Conservation (phyloP, 1,284 basidiomycete genomes). For the Leccinum subspadiceum region DNA sequence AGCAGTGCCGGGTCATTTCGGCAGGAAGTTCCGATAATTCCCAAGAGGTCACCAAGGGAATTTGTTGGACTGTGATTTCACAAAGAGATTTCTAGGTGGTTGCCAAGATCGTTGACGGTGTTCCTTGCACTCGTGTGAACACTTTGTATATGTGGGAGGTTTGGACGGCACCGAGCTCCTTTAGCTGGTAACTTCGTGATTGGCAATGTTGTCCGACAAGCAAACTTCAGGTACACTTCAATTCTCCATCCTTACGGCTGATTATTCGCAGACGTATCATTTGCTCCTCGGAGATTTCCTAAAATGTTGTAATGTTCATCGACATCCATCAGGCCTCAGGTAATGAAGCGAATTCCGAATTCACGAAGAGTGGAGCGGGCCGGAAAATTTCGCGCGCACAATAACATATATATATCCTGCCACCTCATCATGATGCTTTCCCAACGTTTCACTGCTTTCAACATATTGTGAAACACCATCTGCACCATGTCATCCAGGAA, state of each 20-base stretch:
- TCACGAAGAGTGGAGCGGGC: neutral
- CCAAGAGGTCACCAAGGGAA: neutral
- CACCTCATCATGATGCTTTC: neutral
- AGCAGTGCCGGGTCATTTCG: neutral
- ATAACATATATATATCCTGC: neutral
- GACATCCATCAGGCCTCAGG: neutral
- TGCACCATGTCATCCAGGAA: slow-evolving; percentile 25
- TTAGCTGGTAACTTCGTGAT: too few relatives aligned
- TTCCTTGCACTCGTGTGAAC: too few relatives aligned
- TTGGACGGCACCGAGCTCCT: neutral
- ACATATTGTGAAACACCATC: neutral
- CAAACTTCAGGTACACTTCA: neutral
- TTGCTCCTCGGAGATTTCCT: neutral
- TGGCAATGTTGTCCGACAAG: neutral
- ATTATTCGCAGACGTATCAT: neutral
- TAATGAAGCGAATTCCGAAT: slow-evolving; percentile 21
- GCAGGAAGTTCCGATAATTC: neutral
- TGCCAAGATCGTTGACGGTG: neutral
- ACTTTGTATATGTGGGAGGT: neutral
- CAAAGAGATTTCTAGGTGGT: neutral
- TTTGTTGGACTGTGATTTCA: neutral
- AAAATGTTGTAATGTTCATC: neutral
- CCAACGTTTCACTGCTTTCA: neutral
- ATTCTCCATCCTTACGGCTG: neutral
- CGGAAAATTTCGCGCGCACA: neutral